Evolutionary conservation across 2,329 filamentous ascomycete genomes (phyloP), one percentile per base, ranked within the genome.

Genomic region (Helotiales sp.): DNA sequence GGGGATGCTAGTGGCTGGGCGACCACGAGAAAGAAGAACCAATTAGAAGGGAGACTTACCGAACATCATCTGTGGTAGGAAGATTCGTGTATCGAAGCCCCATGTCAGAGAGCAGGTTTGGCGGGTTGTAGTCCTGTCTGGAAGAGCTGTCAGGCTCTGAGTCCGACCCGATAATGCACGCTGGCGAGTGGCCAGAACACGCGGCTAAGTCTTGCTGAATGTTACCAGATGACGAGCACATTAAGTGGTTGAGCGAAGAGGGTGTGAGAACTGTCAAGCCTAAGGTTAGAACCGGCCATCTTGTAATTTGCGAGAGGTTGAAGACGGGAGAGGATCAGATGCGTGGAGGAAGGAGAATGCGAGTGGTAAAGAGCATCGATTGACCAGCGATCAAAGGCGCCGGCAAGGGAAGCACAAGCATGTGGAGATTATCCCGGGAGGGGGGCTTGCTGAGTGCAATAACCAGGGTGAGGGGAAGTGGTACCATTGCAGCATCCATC

Each of bases 141-240:
- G 65, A 67, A 49, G 69, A 66, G 66, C 60, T 69, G 63, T 72
- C 70, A 68, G 68, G 66, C 64, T 71, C 71, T 54, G 63, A 27
- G 54, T 71, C 69, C 50, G 68, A 64, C 46, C 64, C 69, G 66
- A 71, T 62, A 53, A 70, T 69, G 63, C 61, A 70, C 47, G 68
- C 65, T 52, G 67, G 60, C 61, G 68, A 66, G 52, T 70, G 67
- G 54, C 63, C 66, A 52, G 69, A 67, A 58, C 65, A 69, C 54
- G 67, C 65, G 62, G 61, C 59, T 59, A 71, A 58, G 58, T 72
- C 68, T 68, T 68, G n/a, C n/a, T n/a, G 67, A 55, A 69, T 65
- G 59, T 70, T 71, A 69, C 65, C 65, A 66, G 69, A 63, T 72
- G 70, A 69, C 58, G 70, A 70, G 67, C 69, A 67, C 70, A 72